These are phyloP conservation scores for Nepenthes mirabilis DNA, from an alignment of 148 eudicot species.

Conservation along the genomic window DNA sequence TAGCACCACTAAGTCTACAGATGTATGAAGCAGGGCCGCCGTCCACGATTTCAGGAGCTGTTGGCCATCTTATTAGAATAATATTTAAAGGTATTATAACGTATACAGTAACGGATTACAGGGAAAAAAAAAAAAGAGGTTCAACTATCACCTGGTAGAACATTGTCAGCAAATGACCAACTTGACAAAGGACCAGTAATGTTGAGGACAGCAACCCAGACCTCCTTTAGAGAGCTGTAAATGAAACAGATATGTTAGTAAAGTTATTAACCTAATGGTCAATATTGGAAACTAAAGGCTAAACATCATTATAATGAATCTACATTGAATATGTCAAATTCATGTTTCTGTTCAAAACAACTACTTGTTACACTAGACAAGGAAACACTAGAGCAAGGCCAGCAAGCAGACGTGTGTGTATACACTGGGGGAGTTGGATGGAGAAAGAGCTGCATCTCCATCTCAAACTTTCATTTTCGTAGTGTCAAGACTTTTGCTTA, in stretches of 20 bases:
- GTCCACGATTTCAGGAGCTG: conserved; percentile 57
- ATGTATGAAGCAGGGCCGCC: conserved; percentile 81
- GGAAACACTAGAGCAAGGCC: no score
- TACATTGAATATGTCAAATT: no score
- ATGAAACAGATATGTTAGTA: neutral
- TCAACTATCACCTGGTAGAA: conserved; percentile 45
- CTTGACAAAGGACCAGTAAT: conserved; percentile 81
- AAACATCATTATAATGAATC: no score
- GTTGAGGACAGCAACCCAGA: conserved; percentile 84
- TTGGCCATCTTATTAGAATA: conserved; percentile 7
- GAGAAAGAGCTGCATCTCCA: no score
- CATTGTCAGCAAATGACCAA: conserved; percentile 80
- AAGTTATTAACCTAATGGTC: neutral
- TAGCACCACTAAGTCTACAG: conserved; percentile 75
- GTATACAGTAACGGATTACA: neutral
- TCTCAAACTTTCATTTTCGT: no score
- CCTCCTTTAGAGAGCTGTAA: conserved; percentile 78
- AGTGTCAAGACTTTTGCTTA: no score
- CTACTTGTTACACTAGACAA: no score
- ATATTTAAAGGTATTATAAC: neutral
- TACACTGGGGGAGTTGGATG: no score
- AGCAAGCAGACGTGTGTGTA: no score
- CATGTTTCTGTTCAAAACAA: no score
- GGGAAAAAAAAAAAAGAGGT: neutral
- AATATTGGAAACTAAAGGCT: neutral